Base-by-base conservation (phyloP, 208 protist genomes). In the Wallacemonas sp. region DNA sequence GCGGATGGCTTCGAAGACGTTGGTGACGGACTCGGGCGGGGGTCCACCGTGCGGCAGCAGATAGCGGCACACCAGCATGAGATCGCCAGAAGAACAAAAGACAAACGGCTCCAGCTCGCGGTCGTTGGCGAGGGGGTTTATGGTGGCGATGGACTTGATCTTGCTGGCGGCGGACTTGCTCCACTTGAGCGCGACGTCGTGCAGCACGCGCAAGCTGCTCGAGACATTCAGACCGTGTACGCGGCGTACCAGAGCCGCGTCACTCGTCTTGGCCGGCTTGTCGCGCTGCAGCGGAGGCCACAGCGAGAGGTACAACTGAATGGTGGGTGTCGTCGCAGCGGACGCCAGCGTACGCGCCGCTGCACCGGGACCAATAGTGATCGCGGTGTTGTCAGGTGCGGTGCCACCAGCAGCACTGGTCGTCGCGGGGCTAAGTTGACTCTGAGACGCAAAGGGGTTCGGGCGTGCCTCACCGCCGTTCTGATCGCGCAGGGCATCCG, bases 281-380 rank as follows among this genome's bases (percentile, higher is more conserved):
- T 74, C 74, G 32, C 83, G 81, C 63, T 81, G 75, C 63, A 90
- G 73, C 19, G 83, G 85, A 14, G 88, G 85, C 78, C 81, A 90
- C 39, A 94, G 81, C 19, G 88, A 81, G n/a, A 94, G 26, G 71
- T 92, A 94, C 32, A 94, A 63, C 72, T 92, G 85, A 24, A 94
- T 62, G 12, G 83, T 85, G 2, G 88, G 74, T 33, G 67, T 62
- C 48, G 21, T 14, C 34, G 26, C 64, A 58, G n/a, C n/a, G n/a
- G n/a, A n/a, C n/a, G n/a, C n/a, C n/a, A n/a, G n/a, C n/a, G n/a
- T n/a, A n/a, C n/a, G n/a, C n/a, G n/a, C n/a, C n/a, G n/a, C n/a
- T n/a, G n/a, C n/a, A n/a, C n/a, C n/a, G n/a, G n/a, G n/a, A n/a
- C n/a, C n/a, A n/a, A n/a, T n/a, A n/a, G n/a, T n/a, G n/a, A n/a